Conservation (phyloP, 129 eudicot genomes). For the Helianthus tuberosus region DNA sequence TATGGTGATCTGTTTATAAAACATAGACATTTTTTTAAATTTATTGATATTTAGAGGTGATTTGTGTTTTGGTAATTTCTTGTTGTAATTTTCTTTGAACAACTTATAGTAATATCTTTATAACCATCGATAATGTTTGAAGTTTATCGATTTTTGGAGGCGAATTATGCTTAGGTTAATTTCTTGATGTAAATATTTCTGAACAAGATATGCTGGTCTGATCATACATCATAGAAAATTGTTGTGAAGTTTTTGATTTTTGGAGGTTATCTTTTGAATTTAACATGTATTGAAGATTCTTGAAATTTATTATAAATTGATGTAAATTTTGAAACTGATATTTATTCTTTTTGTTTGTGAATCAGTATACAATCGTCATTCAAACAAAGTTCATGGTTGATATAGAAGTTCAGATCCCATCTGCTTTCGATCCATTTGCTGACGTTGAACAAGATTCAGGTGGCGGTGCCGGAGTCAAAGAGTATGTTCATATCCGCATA, state of each 20-base stretch:
- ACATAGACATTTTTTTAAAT: background rate
- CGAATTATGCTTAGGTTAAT: too few relatives aligned
- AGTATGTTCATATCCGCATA: conserved; percentile 81
- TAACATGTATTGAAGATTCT: background rate
- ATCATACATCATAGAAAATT: background rate
- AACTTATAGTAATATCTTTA: too few relatives aligned
- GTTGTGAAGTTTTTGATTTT: background rate
- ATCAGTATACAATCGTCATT: conserved; percentile 3
- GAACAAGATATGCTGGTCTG: background rate
- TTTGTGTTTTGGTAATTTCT: too few relatives aligned
- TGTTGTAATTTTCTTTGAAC: too few relatives aligned
- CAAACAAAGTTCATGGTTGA: conserved; percentile 72
- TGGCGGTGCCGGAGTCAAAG: conserved; percentile 60
- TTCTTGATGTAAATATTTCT: background rate
- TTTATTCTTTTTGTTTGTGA: background rate
- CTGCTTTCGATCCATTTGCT: conserved; percentile 73
- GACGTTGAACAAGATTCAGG: conserved; percentile 51
- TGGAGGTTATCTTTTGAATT: background rate
- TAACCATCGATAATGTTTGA: too few relatives aligned
- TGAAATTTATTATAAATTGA: too few relatives aligned
- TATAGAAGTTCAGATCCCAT: conserved; percentile 50
- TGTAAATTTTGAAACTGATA: background rate
- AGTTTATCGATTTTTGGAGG: too few relatives aligned
- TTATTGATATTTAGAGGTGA: background rate
- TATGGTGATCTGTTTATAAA: background rate